Conservation (phyloP, 257 asterid species). For the Osmanthus fragrans region DNA sequence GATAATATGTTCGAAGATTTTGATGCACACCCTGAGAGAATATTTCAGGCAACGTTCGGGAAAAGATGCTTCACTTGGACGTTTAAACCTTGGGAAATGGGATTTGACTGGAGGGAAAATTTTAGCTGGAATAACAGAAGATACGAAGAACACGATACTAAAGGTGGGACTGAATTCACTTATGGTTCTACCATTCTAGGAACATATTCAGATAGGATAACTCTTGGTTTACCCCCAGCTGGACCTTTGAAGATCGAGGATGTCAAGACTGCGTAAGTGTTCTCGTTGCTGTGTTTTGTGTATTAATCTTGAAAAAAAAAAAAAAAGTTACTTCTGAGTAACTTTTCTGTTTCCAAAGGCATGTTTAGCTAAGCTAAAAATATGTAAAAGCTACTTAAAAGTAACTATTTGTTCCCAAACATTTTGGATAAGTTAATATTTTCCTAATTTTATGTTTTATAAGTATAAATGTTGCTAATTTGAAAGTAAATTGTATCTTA, state of each 20-base stretch:
- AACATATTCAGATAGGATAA: slow-evolving; percentile 55
- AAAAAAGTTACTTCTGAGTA: too few relatives aligned
- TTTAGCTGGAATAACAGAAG: slow-evolving; percentile 38
- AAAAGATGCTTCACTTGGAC: slow-evolving; percentile 56
- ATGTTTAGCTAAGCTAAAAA: too few relatives aligned
- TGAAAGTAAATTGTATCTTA: too few relatives aligned
- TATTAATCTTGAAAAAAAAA: neutral
- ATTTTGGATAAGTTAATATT: too few relatives aligned
- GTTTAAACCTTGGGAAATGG: slow-evolving; percentile 38
- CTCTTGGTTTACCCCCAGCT: slow-evolving; percentile 68
- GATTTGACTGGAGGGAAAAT: slow-evolving; percentile 49
- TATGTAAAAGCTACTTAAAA: too few relatives aligned
- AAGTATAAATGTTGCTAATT: too few relatives aligned
- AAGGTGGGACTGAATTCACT: slow-evolving; percentile 38
- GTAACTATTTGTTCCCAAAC: too few relatives aligned
- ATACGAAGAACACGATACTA: slow-evolving; percentile 34
- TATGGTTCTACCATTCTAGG: slow-evolving; percentile 35
- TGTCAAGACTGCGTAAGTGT: slow-evolving; percentile 90
- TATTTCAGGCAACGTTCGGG: slow-evolving; percentile 59
- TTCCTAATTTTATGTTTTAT: too few relatives aligned
- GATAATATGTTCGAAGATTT: slow-evolving; percentile 37
- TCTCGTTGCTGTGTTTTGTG: slow-evolving; percentile 11
- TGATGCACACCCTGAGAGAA: slow-evolving; percentile 46
- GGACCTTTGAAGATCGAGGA: slow-evolving; percentile 79
- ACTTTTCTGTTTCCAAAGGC: too few relatives aligned